phyloP scores from a whole-genome alignment of 2,329 filamentous ascomycete genomes.

The Colletotrichum eremochloae region DNA sequence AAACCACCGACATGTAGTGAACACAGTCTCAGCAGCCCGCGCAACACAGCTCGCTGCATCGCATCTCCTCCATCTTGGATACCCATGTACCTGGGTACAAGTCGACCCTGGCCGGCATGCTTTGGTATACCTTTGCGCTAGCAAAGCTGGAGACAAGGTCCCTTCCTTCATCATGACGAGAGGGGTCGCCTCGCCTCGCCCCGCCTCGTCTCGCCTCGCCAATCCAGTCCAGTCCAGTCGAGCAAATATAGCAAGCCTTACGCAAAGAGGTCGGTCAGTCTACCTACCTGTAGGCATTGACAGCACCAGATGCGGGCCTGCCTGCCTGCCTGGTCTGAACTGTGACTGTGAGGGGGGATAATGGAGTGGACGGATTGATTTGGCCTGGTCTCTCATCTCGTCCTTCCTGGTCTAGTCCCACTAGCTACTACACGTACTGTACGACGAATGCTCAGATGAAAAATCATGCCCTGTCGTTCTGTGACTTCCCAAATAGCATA shows the following conservation, averaged over 20 bases:
- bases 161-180: conserved; percentile 38
- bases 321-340: background rate
- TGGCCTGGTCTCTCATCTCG: background rate
- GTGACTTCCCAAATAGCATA: conserved; percentile 31
- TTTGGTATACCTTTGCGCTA: conserved; percentile 30
- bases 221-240: conserved; percentile 8
- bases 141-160: conserved; percentile 39
- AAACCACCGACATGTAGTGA: background rate
- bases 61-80: background rate
- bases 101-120: background rate
- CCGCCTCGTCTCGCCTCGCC: background rate
- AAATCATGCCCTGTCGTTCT: conserved; percentile 18
- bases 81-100: conserved; percentile 27
- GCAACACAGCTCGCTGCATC: conserved; percentile 18
- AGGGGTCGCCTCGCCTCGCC: conserved; percentile 2
- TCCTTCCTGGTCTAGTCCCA: too few relatives aligned
- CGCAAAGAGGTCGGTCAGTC: conserved; percentile 6
- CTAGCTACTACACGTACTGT: too few relatives aligned
- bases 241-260: conserved; percentile 8
- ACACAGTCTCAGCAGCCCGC: conserved; percentile 9
- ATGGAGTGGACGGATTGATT: conserved; percentile 23
- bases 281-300: background rate
- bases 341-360: conserved; percentile 6
- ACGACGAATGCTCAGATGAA: conserved; percentile 8
- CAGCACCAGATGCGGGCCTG: background rate